phyloP scores from a whole-genome alignment of 2,329 filamentous ascomycete genomes.

The Beauveria sp. region DNA sequence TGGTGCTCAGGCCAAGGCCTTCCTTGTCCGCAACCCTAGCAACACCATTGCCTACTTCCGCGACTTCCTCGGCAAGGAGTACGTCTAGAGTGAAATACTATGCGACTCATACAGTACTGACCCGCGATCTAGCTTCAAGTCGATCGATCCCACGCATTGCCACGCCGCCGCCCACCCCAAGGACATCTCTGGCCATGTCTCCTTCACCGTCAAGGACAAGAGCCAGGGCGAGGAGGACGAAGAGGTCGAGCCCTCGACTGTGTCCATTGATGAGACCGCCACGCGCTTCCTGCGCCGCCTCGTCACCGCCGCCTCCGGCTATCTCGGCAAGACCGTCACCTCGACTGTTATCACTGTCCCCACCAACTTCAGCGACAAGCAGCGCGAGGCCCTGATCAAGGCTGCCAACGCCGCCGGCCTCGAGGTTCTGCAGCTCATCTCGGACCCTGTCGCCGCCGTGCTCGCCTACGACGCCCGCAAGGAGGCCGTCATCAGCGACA shows the following conservation, averaged over 20 bases:
- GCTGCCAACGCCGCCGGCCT: constrained; percentile 74
- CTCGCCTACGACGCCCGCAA: constrained; percentile 86
- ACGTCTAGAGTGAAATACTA: constrained; percentile 26
- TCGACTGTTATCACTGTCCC: constrained; percentile 93
- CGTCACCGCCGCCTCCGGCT: constrained; percentile 78
- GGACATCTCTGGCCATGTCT: constrained; percentile 62
- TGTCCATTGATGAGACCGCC: constrained; percentile 73
- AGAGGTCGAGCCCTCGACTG: constrained; percentile 44
- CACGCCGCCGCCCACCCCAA: constrained; percentile 88
- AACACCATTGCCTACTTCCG: constrained; percentile 96
- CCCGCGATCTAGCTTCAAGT: constrained; percentile 60
- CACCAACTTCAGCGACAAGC: constrained; percentile 83
- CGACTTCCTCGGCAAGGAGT: constrained; percentile 93
- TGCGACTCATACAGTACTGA: background rate
- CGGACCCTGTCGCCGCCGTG: constrained; percentile 81
- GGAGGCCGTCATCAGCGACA: constrained; percentile 69
- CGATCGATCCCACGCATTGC: constrained; percentile 91
- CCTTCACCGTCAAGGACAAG: constrained; percentile 79
- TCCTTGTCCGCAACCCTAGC: constrained; percentile 82
- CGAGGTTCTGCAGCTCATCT: constrained; percentile 87
- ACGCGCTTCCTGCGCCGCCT: constrained; percentile 80
- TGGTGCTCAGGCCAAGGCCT: constrained; percentile 87
- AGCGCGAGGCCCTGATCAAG: constrained; percentile 71
- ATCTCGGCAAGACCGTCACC: constrained; percentile 85
- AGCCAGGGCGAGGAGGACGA: constrained; percentile 36